Conservation (phyloP, 257 asterid species). For the Penstemon davidsonii region DNA sequence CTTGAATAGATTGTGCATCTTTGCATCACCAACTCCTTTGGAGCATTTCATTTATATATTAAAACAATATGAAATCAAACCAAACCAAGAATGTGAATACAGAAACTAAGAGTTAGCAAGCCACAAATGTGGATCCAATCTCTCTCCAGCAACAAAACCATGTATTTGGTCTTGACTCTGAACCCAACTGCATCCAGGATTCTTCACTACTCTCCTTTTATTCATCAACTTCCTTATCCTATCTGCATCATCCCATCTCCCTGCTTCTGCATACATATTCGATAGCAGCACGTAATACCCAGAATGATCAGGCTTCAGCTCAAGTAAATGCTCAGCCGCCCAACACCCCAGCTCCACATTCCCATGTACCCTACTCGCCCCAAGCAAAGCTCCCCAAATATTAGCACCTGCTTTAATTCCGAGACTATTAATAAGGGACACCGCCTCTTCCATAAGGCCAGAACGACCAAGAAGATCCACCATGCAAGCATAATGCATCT, state of each 20-base stretch:
- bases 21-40: too few species aligned
- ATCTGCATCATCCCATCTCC: constrained; percentile 80
- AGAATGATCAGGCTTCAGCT: constrained; percentile 63
- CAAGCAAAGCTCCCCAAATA: constrained; percentile 79
- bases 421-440: constrained; percentile 45
- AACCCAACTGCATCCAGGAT: constrained; percentile 85
- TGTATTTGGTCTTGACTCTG: constrained; percentile 43
- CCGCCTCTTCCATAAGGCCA: constrained; percentile 62
- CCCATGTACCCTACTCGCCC: constrained; percentile 67
- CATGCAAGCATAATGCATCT: constrained; percentile 82
- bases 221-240: constrained; percentile 63
- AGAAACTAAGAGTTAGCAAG: constrained; percentile 12
- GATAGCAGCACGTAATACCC: constrained; percentile 72
- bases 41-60: too few species aligned
- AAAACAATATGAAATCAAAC: too few species aligned
- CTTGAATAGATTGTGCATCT: too few species aligned
- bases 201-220: constrained; percentile 62
- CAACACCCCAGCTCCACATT: constrained; percentile 65
- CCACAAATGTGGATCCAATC: constrained; percentile 45
- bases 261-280: constrained; percentile 78
- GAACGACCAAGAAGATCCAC: constrained; percentile 80
- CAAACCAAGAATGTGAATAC: too few species aligned
- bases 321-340: constrained; percentile 67
- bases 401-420: constrained; percentile 46
- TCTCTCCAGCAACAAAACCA: constrained; percentile 48